phyloP scores from a whole-genome alignment of 208 protist species.

The Borovskyia barvae region DNA sequence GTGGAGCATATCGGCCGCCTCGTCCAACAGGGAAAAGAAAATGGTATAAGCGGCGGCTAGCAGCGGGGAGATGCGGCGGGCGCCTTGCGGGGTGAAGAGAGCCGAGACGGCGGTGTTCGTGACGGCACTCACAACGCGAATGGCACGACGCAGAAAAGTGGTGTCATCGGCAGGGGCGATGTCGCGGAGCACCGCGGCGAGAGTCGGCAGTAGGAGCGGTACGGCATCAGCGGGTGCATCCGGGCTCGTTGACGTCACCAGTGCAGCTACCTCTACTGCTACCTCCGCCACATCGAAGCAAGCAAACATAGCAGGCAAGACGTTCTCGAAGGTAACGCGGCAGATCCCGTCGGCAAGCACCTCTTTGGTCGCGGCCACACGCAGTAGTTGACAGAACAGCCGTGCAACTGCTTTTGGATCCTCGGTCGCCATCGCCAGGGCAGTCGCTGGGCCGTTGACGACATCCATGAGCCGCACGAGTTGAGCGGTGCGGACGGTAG shows the following conservation, averaged over 20 bases:
- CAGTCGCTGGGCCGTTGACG: slow-evolving; percentile 24
- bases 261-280: slow-evolving; percentile 21
- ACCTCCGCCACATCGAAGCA: slow-evolving; percentile 19
- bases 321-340: slow-evolving; percentile 29
- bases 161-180: slow-evolving; percentile 24
- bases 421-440: slow-evolving; percentile 15
- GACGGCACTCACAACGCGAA: slow-evolving; percentile 50
- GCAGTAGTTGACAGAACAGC: slow-evolving; percentile 44
- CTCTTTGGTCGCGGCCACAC: slow-evolving; percentile 33
- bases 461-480: slow-evolving; percentile 65
- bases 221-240: slow-evolving; percentile 1
- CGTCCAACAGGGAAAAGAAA: slow-evolving; percentile 71
- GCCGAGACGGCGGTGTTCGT: slow-evolving; percentile 37
- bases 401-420: slow-evolving; percentile 24
- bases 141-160: slow-evolving; percentile 38
- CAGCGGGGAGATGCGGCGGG: slow-evolving; percentile 27
- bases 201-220: slow-evolving; percentile 50
- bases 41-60: slow-evolving; percentile 42
- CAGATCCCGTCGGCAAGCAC: slow-evolving; percentile 28
- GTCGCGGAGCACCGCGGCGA: slow-evolving; percentile 59
- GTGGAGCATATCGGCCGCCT: slow-evolving; percentile 58
- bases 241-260: slow-evolving; percentile 5
- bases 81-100: slow-evolving; percentile 39
- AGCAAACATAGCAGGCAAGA: slow-evolving; percentile 35
- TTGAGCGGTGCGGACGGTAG: slow-evolving; percentile 71